Evolutionary conservation across 140 eudicot genomes (phyloP), one percentile per base, ranked within the genome.

Genomic region (Cichorium intybus): DNA sequence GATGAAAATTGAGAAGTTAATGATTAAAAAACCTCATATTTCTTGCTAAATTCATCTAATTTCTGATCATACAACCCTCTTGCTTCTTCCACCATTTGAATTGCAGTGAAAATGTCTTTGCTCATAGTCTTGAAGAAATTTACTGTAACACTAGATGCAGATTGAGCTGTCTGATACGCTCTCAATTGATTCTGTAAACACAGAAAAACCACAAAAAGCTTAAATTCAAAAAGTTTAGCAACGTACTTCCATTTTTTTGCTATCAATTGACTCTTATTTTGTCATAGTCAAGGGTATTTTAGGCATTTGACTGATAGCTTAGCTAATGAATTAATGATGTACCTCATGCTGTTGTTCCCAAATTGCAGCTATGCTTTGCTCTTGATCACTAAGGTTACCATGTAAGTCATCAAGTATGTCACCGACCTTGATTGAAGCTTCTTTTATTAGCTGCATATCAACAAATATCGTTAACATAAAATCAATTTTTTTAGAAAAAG

Each of bases 331-430:
- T n/a, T 23, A 29, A 15, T 26, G 14, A 61, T 35, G 52, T 64
- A 82, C 88, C 88, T 82, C 82, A 33, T 75, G 79, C 24, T 79
- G 85, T 6, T 75, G 81, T 46, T 75, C 63, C 76, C 77, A 66
- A 79, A 69, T 66, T 31, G 77, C 72, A 48, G 73, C 68, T 49
- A 79, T 24, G 35, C 67, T 79, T 66, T 79, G 63, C 64, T 79
- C 85, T 59, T 75, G 80, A 34, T 57, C 74, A 27, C 52, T 50
- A 29, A 82, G 85, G 51, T 64, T 71, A 62, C 64, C 56, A 35
- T 67, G 79, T 49, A 82, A 64, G 57, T 79, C 80, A 3, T 71
- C 22, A 59, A 79, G 64, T 52, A 82, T 47, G 6, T 35, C 65
- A 52, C 79, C 79, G 24, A 79, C 71, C 35, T 68, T 81, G 47